Conservation (phyloP, 2,329 filamentous ascomycete genomes). For the Ambrosiella xylebori region DNA sequence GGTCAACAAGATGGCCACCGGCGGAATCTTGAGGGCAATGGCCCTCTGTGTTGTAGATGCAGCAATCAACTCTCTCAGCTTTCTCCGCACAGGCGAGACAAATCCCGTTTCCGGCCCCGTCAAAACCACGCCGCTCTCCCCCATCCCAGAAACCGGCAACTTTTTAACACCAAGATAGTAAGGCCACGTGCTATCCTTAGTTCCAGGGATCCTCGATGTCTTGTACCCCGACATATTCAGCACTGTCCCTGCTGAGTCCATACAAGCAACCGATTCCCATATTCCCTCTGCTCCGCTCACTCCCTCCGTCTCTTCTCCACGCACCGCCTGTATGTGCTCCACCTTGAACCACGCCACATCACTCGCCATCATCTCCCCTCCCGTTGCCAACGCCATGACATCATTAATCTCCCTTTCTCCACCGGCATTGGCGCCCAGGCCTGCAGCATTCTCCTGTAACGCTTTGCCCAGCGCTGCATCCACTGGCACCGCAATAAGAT, state of each 20-base stretch:
- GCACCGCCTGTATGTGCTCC: constrained; percentile 48
- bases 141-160: constrained; percentile 29
- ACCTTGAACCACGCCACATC: constrained; percentile 87
- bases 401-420: constrained; percentile 54
- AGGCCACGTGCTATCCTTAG: constrained; percentile 63
- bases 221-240: constrained; percentile 86
- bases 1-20: constrained; percentile 70
- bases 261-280: constrained; percentile 74
- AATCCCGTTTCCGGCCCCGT: constrained; percentile 30
- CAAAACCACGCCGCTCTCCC: constrained; percentile 20
- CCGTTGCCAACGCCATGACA: constrained; percentile 28
- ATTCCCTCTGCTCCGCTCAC: constrained; percentile 39
- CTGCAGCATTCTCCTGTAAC: constrained; percentile 51
- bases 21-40: constrained; percentile 71
- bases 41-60: constrained; percentile 79
- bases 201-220: constrained; percentile 61
- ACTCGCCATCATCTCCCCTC: constrained; percentile 24
- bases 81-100: constrained; percentile 44
- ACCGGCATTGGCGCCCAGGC: constrained; percentile 24
- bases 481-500: constrained; percentile 75
- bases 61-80: constrained; percentile 68
- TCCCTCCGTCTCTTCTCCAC: constrained; percentile 32
- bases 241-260: constrained; percentile 72
- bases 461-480: constrained; percentile 72
- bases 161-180: constrained; percentile 72